These are phyloP conservation scores for Russula emetica DNA, from an alignment of 768 basidiomycete genomes.

Conservation along the genomic window DNA sequence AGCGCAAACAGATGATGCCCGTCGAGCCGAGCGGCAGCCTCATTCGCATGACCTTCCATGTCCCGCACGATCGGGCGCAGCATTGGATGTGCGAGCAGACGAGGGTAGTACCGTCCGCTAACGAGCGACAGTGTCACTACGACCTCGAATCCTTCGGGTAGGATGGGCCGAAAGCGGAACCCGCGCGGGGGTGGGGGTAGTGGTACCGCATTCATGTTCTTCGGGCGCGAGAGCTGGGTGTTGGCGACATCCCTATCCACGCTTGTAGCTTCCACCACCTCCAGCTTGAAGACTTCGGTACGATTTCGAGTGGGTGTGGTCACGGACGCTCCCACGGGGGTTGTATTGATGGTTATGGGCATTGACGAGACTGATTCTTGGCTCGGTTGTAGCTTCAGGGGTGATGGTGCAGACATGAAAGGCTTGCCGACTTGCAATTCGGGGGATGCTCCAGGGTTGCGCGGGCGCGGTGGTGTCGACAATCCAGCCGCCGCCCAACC, in stretches of 20 bases:
- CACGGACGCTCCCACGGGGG: background rate
- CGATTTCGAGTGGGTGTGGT: slow-evolving; percentile 7
- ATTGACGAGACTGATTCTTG: slow-evolving; percentile 29
- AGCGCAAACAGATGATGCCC: slow-evolving; percentile 61
- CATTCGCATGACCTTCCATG: slow-evolving; percentile 33
- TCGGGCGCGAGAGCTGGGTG: slow-evolving; percentile 38
- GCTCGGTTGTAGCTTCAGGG: slow-evolving; percentile 35
- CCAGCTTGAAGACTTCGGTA: background rate
- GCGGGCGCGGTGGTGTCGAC: slow-evolving; percentile 9
- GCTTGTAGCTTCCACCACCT: slow-evolving; percentile 26
- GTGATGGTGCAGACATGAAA: slow-evolving; percentile 35
- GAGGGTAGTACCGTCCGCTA: slow-evolving; percentile 78
- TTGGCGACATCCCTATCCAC: slow-evolving; percentile 28
- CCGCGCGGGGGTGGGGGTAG: slow-evolving; percentile 65
- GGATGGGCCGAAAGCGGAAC: slow-evolving; percentile 65
- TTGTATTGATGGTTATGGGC: background rate
- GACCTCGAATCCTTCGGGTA: slow-evolving; percentile 56
- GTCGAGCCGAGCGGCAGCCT: slow-evolving; percentile 35
- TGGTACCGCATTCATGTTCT: slow-evolving; percentile 35
- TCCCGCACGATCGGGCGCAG: slow-evolving; percentile 42
- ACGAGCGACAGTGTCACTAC: slow-evolving; percentile 66
- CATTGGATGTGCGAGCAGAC: slow-evolving; percentile 61
- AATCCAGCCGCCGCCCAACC: slow-evolving; percentile 16
- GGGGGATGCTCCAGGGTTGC: slow-evolving; percentile 11
- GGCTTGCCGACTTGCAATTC: slow-evolving; percentile 27